Evolutionary conservation across 2,329 filamentous ascomycete genomes (phyloP).

Genomic region (Apiospora aurea): DNA sequence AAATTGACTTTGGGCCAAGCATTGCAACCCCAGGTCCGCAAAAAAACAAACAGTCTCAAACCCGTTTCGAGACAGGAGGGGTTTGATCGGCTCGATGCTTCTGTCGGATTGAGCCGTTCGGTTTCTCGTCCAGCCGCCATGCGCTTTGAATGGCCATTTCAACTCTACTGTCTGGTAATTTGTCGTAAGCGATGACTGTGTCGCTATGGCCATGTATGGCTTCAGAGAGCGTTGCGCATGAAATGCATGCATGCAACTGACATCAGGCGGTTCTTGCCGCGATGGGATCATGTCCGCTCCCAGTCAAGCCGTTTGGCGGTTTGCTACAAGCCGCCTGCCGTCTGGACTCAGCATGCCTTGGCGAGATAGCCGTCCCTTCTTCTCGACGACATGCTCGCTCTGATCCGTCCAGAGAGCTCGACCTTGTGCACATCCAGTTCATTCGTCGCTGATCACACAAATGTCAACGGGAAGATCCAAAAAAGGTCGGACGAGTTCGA

Average conservation of each 20-base stretch:
- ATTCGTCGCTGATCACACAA: neutral
- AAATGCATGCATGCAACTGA: neutral
- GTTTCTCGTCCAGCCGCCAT: neutral
- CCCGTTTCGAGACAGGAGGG: constrained; percentile 2
- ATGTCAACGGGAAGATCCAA: neutral
- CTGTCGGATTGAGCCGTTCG: neutral
- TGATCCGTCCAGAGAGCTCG: neutral
- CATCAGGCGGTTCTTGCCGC: neutral
- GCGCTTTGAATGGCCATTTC: neutral
- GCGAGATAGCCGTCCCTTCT: neutral
- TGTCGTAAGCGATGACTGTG: neutral
- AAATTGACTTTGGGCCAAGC: constrained; percentile 23
- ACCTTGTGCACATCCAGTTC: constrained; percentile 3
- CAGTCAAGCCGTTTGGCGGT: neutral
- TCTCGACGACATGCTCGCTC: neutral
- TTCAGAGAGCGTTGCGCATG: neutral
- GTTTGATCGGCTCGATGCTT: constrained; percentile 15
- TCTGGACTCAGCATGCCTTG: neutral
- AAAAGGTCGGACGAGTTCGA: constrained; percentile 12
- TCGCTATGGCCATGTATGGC: neutral
- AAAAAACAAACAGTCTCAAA: constrained; percentile 10
- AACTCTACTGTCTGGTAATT: neutral
- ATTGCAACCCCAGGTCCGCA: constrained; percentile 18
- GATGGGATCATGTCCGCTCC: neutral
- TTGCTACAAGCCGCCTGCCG: neutral